phyloP scores from a whole-genome alignment of 768 basidiomycete species.

The Peribolospora baueri region DNA sequence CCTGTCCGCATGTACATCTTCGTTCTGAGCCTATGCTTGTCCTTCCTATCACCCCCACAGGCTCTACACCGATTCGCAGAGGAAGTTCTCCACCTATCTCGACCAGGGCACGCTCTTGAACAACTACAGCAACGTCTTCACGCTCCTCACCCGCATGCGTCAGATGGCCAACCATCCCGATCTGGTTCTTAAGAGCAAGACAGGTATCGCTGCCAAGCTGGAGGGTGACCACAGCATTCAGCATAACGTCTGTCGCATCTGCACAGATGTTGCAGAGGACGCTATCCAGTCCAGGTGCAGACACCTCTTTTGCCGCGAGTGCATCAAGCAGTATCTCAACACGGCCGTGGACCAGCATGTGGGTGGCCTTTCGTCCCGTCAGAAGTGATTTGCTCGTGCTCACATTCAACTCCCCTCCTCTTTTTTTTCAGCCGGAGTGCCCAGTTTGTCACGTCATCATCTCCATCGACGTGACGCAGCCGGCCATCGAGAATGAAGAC shows the following conservation, averaged over 20 bases:
- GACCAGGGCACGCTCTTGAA: slow-evolving; percentile 43
- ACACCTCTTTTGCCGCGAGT: slow-evolving; percentile 74
- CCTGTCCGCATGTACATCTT: no score
- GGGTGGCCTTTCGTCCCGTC: slow-evolving; percentile 14
- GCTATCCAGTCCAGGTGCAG: slow-evolving; percentile 80
- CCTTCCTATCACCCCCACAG: not conserved
- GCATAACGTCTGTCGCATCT: slow-evolving; percentile 57
- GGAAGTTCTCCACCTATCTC: slow-evolving; percentile 73
- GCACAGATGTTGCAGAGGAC: slow-evolving; percentile 90
- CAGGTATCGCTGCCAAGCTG: slow-evolving; percentile 36
- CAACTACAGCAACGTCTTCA: slow-evolving; percentile 50
- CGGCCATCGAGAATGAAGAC: slow-evolving; percentile 62
- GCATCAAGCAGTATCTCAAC: slow-evolving; percentile 77
- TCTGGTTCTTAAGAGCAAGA: slow-evolving; percentile 68
- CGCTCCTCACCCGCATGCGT: slow-evolving; percentile 68
- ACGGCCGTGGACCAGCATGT: slow-evolving; percentile 41
- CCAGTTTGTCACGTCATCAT: slow-evolving; percentile 81
- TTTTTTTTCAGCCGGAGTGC: slow-evolving; percentile 86
- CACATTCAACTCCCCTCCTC: no score
- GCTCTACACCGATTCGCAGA: slow-evolving; percentile 48
- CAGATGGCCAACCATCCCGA: slow-evolving; percentile 40
- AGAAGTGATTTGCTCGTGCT: not conserved
- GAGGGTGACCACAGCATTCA: slow-evolving; percentile 28
- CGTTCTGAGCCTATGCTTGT: no score
- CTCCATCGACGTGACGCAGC: slow-evolving; percentile 87